A percentile compares a stretch with the other conserved stretches of the same genome.
These are phyloP conservation scores for Nicotiana tomentosiformis DNA, from an alignment of 257 asterid genomes.

Conservation along the genomic window DNA sequence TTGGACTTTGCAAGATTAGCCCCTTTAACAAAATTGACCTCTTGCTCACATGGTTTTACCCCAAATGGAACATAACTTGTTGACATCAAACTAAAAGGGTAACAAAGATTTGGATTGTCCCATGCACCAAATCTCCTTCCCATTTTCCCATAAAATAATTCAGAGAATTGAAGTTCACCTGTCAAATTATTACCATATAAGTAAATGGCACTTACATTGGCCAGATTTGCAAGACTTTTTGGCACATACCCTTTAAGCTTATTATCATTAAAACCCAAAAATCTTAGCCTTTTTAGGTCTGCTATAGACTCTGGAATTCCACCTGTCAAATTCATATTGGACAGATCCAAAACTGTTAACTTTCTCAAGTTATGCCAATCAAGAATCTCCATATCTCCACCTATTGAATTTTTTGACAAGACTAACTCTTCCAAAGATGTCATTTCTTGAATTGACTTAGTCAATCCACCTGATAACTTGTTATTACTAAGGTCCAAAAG, in stretches of 20 bases:
- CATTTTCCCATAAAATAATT: conserved; percentile 56
- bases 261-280: conserved; percentile 72
- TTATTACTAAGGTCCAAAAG: conserved; percentile 72
- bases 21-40: conserved; percentile 4
- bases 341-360: conserved; percentile 53
- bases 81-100: conserved; percentile 25
- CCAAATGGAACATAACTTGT: conserved; percentile 50
- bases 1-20: conserved; percentile 16
- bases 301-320: conserved; percentile 63
- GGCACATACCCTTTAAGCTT: conserved; percentile 58
- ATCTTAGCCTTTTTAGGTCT: conserved; percentile 51
- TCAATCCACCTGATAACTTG: conserved; percentile 53
- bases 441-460: conserved; percentile 52
- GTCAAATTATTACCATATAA: conserved; percentile 78
- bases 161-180: conserved; percentile 68
- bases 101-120: conserved; percentile 79
- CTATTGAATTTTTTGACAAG: conserved; percentile 68
- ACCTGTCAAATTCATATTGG: conserved; percentile 69
- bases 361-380: conserved; percentile 46
- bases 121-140: conserved; percentile 86
- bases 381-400: conserved; percentile 48
- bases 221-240: conserved; percentile 42
- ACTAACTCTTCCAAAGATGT: conserved; percentile 59
- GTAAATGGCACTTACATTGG: conserved; percentile 60
- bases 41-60: conserved; percentile 49